Evolutionary conservation across 805 yeast species (phyloP), one percentile per base, ranked within the genome.

Genomic region (Ogataea populi-albae): DNA sequence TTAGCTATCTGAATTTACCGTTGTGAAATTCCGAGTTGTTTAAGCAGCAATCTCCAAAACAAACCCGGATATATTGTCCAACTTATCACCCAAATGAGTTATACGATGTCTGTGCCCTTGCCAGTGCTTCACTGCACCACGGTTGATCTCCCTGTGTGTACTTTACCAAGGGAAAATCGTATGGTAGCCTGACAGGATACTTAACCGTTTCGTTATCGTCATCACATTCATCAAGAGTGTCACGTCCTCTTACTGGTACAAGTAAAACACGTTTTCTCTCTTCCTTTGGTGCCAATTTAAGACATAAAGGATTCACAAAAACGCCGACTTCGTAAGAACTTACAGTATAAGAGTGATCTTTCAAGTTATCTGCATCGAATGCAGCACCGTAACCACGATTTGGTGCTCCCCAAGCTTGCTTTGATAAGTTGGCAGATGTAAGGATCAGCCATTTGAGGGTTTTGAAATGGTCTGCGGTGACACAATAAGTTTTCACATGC

Each of bases 391-490:
- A 43, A 3, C 48, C 45, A 17, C 57, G 36, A 25, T 54, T 47
- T 11, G 64, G 61, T 4, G 53, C 60, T 0, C 95, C 95, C 95
- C 95, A 86, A 1, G 95, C 95, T 41, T 77, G 82, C 36, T 75
- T 75, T 21, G 89, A 80, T 26, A 85, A 50, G 51, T 86, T 86
- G 21, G 86, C 83, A 31, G 88, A 80, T 0, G 93, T 83, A 52
- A 83, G 65, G 5, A 83, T 55, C 14, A 79, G 70, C 94, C 95
- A 86, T 33, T 74, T 70, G 4, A 83, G 53, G 2, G 74, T 61
- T 23, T 59, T 47, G 56, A 71, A 75, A 32, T 67, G 49, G 45
- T 76, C 77, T 4, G 69, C 70, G 9, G 80, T 70, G 43, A 75
- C 69, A 39, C 75, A 51, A 47, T 82, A 77, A 21, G 84, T 73